These are phyloP conservation scores for Stropharia rugosoannulata DNA, from an alignment of 768 basidiomycete genomes.

Conservation along the genomic window DNA sequence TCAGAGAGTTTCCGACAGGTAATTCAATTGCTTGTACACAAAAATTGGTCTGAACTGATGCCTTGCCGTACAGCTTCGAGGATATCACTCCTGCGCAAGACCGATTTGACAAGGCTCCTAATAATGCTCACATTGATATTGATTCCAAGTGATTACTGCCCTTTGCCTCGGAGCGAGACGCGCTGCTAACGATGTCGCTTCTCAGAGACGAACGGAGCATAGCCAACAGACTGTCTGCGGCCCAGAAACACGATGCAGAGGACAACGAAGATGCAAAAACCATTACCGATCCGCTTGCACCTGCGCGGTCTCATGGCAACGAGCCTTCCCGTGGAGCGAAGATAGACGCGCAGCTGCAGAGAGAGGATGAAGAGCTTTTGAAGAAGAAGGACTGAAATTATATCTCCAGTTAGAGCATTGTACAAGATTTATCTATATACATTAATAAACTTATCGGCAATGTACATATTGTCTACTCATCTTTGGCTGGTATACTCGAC, in stretches of 20 bases:
- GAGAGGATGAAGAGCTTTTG: conserved; percentile 49
- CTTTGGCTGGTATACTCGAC: conserved; percentile 7
- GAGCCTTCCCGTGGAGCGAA: conserved; percentile 57
- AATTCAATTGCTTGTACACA: background rate
- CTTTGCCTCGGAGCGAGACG: background rate
- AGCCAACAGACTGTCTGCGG: conserved; percentile 33
- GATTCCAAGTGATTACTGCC: conserved; percentile 13
- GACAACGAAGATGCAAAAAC: conserved; percentile 34
- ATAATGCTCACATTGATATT: conserved; percentile 11
- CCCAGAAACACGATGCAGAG: conserved; percentile 25
- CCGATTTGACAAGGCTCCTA: conserved; percentile 11
- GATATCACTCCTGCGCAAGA: background rate
- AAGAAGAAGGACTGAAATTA: conserved; percentile 34
- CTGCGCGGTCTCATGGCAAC: conserved; percentile 53
- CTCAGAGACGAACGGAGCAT: conserved; percentile 44
- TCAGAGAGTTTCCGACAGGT: background rate
- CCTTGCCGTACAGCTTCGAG: background rate
- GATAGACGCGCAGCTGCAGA: conserved; percentile 55
- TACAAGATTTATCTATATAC: background rate
- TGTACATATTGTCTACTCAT: background rate
- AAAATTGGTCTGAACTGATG: background rate
- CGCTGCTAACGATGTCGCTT: background rate
- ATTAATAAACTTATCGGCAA: background rate
- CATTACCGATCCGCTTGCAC: conserved; percentile 43
- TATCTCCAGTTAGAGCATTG: background rate